These are phyloP conservation scores for Isoetes taiwanensis DNA, from an alignment of 75 land plant genomes.

Conservation along the genomic window DNA sequence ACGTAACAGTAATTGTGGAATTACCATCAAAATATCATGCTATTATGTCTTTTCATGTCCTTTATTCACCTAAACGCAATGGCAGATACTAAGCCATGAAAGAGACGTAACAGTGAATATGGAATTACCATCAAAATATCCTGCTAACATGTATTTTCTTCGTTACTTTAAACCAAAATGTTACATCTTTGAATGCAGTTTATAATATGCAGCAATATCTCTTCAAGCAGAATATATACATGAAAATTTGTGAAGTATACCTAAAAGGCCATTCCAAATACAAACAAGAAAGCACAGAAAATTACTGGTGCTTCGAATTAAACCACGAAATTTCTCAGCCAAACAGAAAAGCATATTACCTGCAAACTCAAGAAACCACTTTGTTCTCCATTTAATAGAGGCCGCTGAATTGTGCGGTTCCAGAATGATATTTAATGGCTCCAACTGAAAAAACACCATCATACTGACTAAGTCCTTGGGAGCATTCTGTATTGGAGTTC, in stretches of 20 bases:
- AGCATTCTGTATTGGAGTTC: slow-evolving; percentile 85
- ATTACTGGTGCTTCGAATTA: neutral
- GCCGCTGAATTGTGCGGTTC: slow-evolving; percentile 57
- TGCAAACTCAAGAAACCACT: slow-evolving; percentile 58
- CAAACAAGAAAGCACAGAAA: neutral
- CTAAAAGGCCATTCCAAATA: too few species aligned
- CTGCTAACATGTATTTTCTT: too few species aligned
- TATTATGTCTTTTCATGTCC: slow-evolving; percentile 34
- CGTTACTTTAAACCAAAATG: slow-evolving; percentile 71
- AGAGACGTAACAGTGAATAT: too few species aligned
- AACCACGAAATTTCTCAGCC: neutral
- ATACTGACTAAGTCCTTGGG: slow-evolving; percentile 62
- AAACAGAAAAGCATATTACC: slow-evolving; percentile 21
- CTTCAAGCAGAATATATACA: too few species aligned
- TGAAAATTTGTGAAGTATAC: too few species aligned
- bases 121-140: too few species aligned
- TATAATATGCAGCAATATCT: too few species aligned
- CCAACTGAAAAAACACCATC: slow-evolving; percentile 67
- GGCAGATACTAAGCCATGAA: slow-evolving; percentile 56
- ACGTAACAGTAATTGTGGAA: too few species aligned
- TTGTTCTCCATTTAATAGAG: slow-evolving; percentile 40
- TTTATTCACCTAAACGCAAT: slow-evolving; percentile 82
- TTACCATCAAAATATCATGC: too few species aligned
- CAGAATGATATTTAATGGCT: slow-evolving; percentile 79
- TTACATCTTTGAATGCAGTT: too few species aligned